Evolutionary conservation across 768 basidiomycete species (phyloP).

Genomic region (Lactarius evosmus): DNA sequence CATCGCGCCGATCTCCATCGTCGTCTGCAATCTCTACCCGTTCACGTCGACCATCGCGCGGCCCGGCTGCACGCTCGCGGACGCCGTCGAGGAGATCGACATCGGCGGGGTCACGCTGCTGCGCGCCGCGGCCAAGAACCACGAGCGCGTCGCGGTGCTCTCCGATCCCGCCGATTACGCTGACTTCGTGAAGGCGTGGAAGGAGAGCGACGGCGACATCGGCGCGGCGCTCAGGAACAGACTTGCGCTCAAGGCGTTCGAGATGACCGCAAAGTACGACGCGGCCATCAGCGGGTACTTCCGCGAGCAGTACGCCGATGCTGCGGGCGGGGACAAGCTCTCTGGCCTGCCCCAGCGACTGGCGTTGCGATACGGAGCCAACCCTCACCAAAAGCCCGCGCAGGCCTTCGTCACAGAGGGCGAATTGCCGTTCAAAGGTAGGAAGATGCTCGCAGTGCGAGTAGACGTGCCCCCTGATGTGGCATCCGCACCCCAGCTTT

Average conservation of each 20-base stretch:
- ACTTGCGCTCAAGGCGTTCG: constrained; percentile 94
- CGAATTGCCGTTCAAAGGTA: constrained; percentile 91
- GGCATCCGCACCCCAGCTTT: constrained; percentile 52
- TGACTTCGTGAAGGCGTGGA: constrained; percentile 76
- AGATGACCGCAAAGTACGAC: constrained; percentile 93
- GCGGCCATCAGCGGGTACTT: constrained; percentile 96
- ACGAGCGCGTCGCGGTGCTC: constrained; percentile 84
- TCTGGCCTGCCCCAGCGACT: constrained; percentile 77
- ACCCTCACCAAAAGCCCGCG: constrained; percentile 98
- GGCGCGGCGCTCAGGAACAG: constrained; percentile 67
- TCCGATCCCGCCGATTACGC: constrained; percentile 88
- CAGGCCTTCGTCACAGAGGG: constrained; percentile 91
- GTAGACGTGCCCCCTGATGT: constrained; percentile 3
- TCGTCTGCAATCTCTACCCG: constrained; percentile 99
- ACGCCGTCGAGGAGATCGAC: constrained; percentile 96
- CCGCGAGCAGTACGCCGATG: constrained; percentile 89
- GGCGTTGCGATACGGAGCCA: constrained; percentile 90
- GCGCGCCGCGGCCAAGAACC: constrained; percentile 97
- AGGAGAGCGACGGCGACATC: constrained; percentile 68
- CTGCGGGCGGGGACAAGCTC: constrained; percentile 62
- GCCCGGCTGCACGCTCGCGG: constrained; percentile 84
- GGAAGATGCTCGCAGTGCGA: constrained; percentile 7
- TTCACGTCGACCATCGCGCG: constrained; percentile 89
- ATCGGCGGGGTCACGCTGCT: constrained; percentile 98
- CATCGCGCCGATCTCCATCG: constrained; percentile 92